Evolutionary conservation across 164 flowering plant species (phyloP), one percentile per base, ranked within the genome.

Genomic region (Amborella trichopoda): DNA sequence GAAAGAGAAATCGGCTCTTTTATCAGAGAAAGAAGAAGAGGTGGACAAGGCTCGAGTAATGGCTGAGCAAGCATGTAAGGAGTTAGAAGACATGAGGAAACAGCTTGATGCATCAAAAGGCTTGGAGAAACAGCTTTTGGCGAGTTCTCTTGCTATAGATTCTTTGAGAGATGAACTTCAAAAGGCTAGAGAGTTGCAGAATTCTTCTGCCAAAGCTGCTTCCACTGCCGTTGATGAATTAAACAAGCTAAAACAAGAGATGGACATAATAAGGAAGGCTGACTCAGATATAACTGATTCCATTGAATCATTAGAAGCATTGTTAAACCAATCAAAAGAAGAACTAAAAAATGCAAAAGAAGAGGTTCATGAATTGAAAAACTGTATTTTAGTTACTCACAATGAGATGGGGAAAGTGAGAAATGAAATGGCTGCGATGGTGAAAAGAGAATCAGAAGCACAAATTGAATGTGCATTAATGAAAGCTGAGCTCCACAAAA

Each of bases 401-500:
- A 5, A 41, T 20, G 69, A 61, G 24, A 34, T 68, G 16, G 34
- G 42, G 42, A 53, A 53, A 20, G 52, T 23, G 17, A 46, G 55
- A 50, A 14, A 19, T 2, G 75, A 66, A 38, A 34, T 58, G 52
- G 53, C 55, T 21, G 60, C 46, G 51, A 39, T 43, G n/a, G 54
- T 38, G 39, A 67, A 47, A 40, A 63, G 46, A 55, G 82, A 72
- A 42, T 51, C 23, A 10, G 71, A 65, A 30, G 64, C 68, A n/a
- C 72, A 74, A 39, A 58, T 63, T 8, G 77, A 73, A 50, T 54
- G 71, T 44, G 77, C 83, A 13, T 40, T 53, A 18, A 62, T 80
- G 50, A 64, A 73, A 42, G 47, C 74, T 40, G 75, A 77, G 57
- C 48, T 75, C 32, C 80, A 75, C 14, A 69, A 50, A 49, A 66